Base-by-base conservation (phyloP, 2,329 filamentous ascomycete species). In the Aspergillus alliaceus region DNA sequence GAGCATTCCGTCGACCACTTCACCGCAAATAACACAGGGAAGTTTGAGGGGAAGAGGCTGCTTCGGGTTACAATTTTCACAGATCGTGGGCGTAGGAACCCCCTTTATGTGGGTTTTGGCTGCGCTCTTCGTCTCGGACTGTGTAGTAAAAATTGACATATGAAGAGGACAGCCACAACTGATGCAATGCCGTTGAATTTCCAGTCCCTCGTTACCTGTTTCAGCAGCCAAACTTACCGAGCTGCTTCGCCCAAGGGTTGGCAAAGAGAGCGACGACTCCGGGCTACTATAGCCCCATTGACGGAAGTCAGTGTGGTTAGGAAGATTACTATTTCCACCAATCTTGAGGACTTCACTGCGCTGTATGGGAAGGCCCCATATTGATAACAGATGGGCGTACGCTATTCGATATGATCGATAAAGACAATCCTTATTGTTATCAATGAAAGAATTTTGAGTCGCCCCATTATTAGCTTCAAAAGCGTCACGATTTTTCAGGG, bases 311-410 rank as follows among this genome's bases (percentile, higher is more conserved):
- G 58, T 31, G 29, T 69, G 65, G n/a, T 54, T 50, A 34, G 72
- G 72, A 56, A 75, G 74, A 1, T 72, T 70, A 9, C 73, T 68
- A 5, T 78, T 64, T 0, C 77, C 77, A 50, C 82, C 80, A 56
- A 83, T 82, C 62, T 86, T 86, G 25, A 86, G 74, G 2, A 88
- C 74, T 67, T 88, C 85, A 14, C 81, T 80, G 50, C 80, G 78
- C 60, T 82, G 75, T 22, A 83, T 76, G 12, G 79, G 73, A 11
- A 88, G 63, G 12, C 79, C 79, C 85, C 85, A 87, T 8, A 81
- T 79, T n/a, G 80, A 80, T 4, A 88, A 76, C 54, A 85, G 74
- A 48, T 85, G 75, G 3, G 85, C 83, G 69, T 88, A 88, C 44
- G 80, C 75, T 51, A 76, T 72, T 40, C 84, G 79, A 73, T 86